Percentiles rank a stretch among this genome's conserved stretches.
phyloP scores from a whole-genome alignment of 495 filamentous ascomycete genomes.

The Xylona heveae region DNA sequence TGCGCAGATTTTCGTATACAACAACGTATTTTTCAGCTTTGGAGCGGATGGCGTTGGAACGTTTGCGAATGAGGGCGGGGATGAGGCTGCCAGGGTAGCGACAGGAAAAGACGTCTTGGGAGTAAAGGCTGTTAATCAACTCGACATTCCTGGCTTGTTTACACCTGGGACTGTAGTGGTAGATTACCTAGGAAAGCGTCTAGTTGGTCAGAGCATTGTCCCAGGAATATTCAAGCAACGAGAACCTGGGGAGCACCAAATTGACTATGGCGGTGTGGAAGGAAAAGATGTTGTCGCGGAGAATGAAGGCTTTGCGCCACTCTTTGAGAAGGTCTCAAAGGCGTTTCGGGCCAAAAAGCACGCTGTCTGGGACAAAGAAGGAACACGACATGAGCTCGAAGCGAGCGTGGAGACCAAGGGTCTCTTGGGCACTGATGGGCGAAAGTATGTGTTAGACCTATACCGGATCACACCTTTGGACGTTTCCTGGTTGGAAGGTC shows the following conservation, averaged over 20 bases:
- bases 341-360: slow-evolving; percentile 81
- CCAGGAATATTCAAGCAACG: slow-evolving; percentile 98
- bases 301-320: slow-evolving; percentile 60
- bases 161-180: slow-evolving; percentile 92
- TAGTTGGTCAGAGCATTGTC: slow-evolving; percentile 96
- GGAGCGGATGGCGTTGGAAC: slow-evolving; percentile 95
- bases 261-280: slow-evolving; percentile 96
- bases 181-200: slow-evolving; percentile 90
- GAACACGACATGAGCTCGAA: slow-evolving; percentile 75
- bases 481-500: slow-evolving; percentile 64
- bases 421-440: slow-evolving; percentile 83
- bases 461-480: slow-evolving; percentile 91
- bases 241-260: slow-evolving; percentile 91
- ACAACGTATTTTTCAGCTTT: slow-evolving; percentile 98
- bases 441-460: slow-evolving; percentile 91
- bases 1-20: slow-evolving; percentile 98
- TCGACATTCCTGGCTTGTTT: slow-evolving; percentile 84
- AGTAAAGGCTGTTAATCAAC: slow-evolving; percentile 84
- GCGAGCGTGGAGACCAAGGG: slow-evolving; percentile 97
- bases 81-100: slow-evolving; percentile 89
- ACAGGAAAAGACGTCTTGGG: slow-evolving; percentile 93
- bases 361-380: slow-evolving; percentile 93
- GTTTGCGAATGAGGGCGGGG: slow-evolving; percentile 87
- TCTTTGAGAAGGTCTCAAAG: slow-evolving; percentile 81
- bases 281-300: slow-evolving; percentile 88